Evolutionary conservation across 1,139 yeast species (phyloP).

Genomic region (Lodderomyces elongisporus): DNA sequence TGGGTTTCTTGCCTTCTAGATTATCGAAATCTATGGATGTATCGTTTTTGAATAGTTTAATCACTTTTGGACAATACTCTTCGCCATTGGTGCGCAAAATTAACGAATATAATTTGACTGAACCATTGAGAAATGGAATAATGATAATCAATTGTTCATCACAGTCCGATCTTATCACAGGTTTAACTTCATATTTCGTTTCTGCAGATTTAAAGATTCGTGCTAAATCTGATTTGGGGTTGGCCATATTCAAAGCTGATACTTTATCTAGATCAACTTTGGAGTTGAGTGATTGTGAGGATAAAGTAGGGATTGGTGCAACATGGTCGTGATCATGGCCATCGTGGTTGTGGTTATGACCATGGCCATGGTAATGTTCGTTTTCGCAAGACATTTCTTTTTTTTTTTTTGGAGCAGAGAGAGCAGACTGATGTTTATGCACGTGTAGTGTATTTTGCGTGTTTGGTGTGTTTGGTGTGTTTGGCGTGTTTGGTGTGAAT

Average conservation of each 20-base stretch:
- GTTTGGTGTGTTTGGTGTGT: too few species aligned
- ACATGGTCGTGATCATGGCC: slow-evolving; percentile 26
- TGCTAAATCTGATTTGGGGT: slow-evolving; percentile 45
- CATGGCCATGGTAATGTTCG: slow-evolving; percentile 26
- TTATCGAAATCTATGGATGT: slow-evolving; percentile 67
- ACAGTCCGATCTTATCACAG: slow-evolving; percentile 65
- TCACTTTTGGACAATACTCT: slow-evolving; percentile 59
- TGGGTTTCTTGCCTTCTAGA: slow-evolving; percentile 46
- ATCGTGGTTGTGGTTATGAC: slow-evolving; percentile 20
- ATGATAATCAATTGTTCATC: slow-evolving; percentile 75
- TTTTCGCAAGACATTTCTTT: slow-evolving; percentile 39
- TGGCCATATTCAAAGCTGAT: slow-evolving; percentile 59
- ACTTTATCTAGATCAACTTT: slow-evolving; percentile 60
- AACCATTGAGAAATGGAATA: slow-evolving; percentile 69
- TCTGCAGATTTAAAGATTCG: slow-evolving; percentile 46
- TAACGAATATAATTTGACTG: slow-evolving; percentile 69
- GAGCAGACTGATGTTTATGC: neutral
- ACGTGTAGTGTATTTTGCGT: too few species aligned
- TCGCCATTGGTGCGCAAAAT: slow-evolving; percentile 64
- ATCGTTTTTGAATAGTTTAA: slow-evolving; percentile 71
- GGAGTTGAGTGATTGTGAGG: slow-evolving; percentile 61
- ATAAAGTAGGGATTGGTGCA: slow-evolving; percentile 70
- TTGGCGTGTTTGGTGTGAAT: too few species aligned
- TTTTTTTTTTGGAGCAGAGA: too few species aligned
- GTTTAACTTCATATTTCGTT: slow-evolving; percentile 38